These are phyloP conservation scores for Candida frijolesensis DNA, from an alignment of 1,139 yeast species.

Conservation along the genomic window DNA sequence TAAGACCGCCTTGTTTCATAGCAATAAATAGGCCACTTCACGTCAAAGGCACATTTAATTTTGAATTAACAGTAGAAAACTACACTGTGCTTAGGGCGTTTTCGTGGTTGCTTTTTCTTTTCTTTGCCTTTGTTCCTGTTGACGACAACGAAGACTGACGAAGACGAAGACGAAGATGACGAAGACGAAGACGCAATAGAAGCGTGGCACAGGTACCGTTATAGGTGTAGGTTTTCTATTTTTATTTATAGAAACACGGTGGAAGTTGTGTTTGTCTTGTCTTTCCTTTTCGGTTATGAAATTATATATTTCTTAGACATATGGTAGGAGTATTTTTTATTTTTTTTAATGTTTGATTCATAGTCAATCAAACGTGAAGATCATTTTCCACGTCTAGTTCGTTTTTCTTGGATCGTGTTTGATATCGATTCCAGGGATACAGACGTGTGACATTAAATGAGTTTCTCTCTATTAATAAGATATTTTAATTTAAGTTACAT, in stretches of 20 bases:
- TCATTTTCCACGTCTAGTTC: neutral
- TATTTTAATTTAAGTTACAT: neutral
- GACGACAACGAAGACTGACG: neutral
- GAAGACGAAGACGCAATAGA: constrained; percentile 1
- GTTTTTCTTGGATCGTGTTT: neutral
- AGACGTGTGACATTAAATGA: neutral
- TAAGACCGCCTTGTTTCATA: neutral
- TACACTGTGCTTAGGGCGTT: too few relatives aligned
- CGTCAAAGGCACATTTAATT: neutral
- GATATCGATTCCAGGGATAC: neutral
- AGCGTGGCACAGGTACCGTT: neutral
- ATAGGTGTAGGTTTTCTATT: neutral
- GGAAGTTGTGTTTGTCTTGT: neutral
- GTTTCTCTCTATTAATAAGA: neutral
- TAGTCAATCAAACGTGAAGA: neutral
- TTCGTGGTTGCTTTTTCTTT: too few relatives aligned
- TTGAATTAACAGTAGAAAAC: neutral
- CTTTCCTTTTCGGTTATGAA: neutral
- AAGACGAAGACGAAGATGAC: neutral
- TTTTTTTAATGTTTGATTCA: neutral
- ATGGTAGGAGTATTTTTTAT: too few relatives aligned
- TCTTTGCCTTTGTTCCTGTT: neutral
- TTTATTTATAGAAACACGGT: constrained; percentile 3
- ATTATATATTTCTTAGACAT: neutral
- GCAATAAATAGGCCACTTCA: neutral